Evolutionary conservation across 306 rosid genomes (phyloP).

Genomic region (Begonia loranthoides): DNA sequence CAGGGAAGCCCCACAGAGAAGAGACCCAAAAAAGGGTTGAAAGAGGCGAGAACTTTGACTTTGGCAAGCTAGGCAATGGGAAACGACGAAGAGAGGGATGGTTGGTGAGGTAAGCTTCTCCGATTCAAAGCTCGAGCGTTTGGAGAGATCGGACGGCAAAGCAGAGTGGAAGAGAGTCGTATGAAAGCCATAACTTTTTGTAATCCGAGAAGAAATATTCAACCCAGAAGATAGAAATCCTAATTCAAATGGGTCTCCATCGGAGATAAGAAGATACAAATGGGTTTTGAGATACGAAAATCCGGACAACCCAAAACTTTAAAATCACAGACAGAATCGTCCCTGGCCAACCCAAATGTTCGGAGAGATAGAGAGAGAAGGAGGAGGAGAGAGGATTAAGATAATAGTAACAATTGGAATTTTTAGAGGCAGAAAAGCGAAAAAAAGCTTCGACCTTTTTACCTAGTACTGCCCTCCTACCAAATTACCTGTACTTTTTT

Average conservation of each 20-base stretch:
- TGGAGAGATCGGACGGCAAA: constrained; percentile 5
- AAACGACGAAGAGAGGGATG: constrained; percentile 1
- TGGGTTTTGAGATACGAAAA: neutral
- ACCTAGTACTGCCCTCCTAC: constrained; percentile 9
- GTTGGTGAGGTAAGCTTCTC: constrained; percentile 14
- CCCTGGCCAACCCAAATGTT: neutral
- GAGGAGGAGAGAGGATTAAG: constrained; percentile 5
- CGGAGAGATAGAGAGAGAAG: neutral
- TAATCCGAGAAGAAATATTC: neutral
- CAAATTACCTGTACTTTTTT: constrained; percentile 9
- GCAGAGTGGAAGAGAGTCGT: constrained; percentile 9
- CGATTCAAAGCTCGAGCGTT: constrained; percentile 20
- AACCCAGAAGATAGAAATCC: neutral
- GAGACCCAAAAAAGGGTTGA: constrained; percentile 12
- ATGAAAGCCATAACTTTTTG: constrained; percentile 5
- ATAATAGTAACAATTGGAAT: neutral
- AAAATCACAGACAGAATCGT: neutral
- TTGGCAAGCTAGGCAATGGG: constrained; percentile 5
- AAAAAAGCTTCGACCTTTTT: neutral
- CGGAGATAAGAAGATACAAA: neutral
- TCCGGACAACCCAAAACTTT: neutral
- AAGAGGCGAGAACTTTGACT: constrained; percentile 37
- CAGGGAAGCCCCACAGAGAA: constrained; percentile 12
- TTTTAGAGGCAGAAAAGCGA: neutral
- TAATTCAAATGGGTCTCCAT: neutral